Evolutionary conservation across 2,329 filamentous ascomycete genomes (phyloP).

Genomic region (Fusarium poae): DNA sequence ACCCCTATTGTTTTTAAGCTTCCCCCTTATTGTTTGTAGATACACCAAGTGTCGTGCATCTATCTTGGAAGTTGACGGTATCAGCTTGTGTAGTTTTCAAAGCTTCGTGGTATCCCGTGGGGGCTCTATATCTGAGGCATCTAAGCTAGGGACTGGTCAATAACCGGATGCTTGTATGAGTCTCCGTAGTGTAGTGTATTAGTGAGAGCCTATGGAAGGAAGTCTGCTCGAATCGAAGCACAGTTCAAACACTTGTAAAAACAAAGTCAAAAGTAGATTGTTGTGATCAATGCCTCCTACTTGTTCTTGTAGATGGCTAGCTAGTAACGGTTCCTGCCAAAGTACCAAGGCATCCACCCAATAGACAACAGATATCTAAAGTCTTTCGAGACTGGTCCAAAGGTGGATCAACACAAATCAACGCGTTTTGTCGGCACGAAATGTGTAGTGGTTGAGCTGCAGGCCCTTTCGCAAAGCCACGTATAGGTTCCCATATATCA

Average conservation of each 20-base stretch:
- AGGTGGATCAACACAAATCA: not conserved
- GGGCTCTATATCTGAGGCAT: not conserved
- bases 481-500: slow-evolving; percentile 1
- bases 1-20: slow-evolving; percentile 39
- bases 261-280: not conserved
- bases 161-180: slow-evolving; percentile 7
- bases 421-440: not conserved
- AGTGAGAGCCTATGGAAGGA: slow-evolving; percentile 11
- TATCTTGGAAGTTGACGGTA: slow-evolving; percentile 4
- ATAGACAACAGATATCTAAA: not conserved
- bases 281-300: not conserved
- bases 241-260: not conserved
- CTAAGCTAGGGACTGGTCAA: slow-evolving; percentile 15
- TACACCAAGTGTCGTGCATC: slow-evolving; percentile 6
- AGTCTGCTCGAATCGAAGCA: slow-evolving; percentile 17
- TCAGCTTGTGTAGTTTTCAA: slow-evolving; percentile 5
- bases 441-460: not conserved
- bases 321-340: not conserved
- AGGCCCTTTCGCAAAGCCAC: slow-evolving; percentile 12
- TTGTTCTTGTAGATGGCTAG: not conserved
- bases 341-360: not conserved
- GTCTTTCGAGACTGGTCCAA: not conserved
- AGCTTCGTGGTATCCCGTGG: slow-evolving; percentile 1
- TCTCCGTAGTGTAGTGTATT: slow-evolving; percentile 11
- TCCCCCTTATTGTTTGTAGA: slow-evolving; percentile 17